Evolutionary conservation across 495 filamentous ascomycete genomes (phyloP).

Genomic region (Tuber umbilicatum): DNA sequence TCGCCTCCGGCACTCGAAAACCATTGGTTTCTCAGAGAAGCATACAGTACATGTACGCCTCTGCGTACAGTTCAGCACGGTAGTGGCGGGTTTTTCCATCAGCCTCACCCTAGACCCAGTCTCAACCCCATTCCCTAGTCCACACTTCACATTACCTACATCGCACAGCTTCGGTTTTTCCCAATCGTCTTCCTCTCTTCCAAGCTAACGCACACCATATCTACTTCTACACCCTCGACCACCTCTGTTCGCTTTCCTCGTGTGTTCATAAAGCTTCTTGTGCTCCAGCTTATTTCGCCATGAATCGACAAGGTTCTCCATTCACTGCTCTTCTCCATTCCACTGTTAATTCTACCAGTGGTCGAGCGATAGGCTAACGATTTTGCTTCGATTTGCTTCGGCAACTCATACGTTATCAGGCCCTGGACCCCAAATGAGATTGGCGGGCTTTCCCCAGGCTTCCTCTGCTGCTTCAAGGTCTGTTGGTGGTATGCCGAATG

Average conservation of each 20-base stretch:
- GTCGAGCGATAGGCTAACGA: constrained; percentile 18
- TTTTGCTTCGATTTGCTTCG: not conserved
- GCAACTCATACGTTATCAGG: constrained; percentile 14
- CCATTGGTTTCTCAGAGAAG: not conserved
- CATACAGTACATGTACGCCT: not conserved
- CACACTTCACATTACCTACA: not conserved
- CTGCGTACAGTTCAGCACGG: not conserved
- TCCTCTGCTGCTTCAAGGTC: constrained; percentile 24
- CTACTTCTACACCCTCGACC: not conserved
- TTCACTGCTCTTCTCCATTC: constrained; percentile 16
- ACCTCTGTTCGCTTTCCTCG: not conserved
- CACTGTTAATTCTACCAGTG: constrained; percentile 3
- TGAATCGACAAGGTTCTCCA: constrained; percentile 39
- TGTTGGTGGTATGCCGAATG: constrained; percentile 30
- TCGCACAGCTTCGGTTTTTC: not conserved
- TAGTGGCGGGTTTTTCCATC: not conserved
- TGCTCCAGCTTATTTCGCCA: not conserved
- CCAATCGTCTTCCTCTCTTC: not conserved
- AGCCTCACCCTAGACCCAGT: not conserved
- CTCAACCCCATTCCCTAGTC: not conserved
- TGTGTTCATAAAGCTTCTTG: not conserved
- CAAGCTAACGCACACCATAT: not conserved
- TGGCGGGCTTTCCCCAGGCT: constrained; percentile 29
- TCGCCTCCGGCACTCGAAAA: not conserved
- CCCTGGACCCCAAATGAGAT: constrained; percentile 33